Base-by-base conservation (phyloP, 2,329 filamentous ascomycete species). In the Lachnellula cervina region DNA sequence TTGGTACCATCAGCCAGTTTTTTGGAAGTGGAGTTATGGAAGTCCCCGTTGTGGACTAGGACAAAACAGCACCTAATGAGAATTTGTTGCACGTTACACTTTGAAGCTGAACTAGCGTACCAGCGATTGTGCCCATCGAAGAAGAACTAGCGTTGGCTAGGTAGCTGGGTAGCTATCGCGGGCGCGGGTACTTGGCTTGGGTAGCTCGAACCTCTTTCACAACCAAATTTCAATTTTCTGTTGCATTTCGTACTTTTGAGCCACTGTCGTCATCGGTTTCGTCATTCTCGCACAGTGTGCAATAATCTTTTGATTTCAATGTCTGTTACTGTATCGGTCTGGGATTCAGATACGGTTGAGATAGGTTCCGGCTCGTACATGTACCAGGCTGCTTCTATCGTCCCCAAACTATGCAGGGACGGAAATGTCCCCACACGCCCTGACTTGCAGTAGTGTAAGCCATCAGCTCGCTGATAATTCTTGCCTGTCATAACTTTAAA, bases 1-100 rank as follows among this genome's bases (percentile, higher is more conserved):
- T 97, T 71, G 88, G 83, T n/a, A 93, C 90, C 1, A 82, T 97
- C 54, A 90, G 90, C 58, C 90, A 96, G 69, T 99, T 94, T 83
- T 97, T 96, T 77, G 93, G 92, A 0, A 78, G 92, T 55, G 93
- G 94, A 1, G 91, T 97, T 3, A 96, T 97, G 91, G 81, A 79
- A 25, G 77, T 68, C 44, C 60, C 66, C 8, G 49, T 57, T 13
- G 49, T 60, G 25, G 62, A 61, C 6, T 57, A 56, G 49, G 35
- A 19, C n/a, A 23, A 42, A 34, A 38, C 34, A 8, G 3, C 11
- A 19, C 19, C 14, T 42, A 51, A 51, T 25, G 23, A 43, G 9
- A n/a, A 16, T 28, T 21, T 43, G n/a, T 43, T 25, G 37, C n/a
- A 43, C 11, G 11, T 43, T 25, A 19, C 49, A 42, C 23, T 47